phyloP scores from a whole-genome alignment of 73 alveolate genomes.

The Tetrahymena thermophila region DNA sequence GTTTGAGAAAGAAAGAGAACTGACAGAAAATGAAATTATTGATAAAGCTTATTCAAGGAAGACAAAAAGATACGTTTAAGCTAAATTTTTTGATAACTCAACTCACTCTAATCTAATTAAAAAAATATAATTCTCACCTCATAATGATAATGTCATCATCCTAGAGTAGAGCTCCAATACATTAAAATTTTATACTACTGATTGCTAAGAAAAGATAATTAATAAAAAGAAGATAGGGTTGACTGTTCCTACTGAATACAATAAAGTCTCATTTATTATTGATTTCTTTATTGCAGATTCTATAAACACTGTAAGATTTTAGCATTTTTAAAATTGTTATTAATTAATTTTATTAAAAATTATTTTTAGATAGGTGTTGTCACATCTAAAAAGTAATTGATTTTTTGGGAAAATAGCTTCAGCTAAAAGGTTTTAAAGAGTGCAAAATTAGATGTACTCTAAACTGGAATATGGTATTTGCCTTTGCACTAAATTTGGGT shows the following conservation, averaged over 20 bases:
- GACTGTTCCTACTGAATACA: not conserved
- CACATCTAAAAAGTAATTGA: conserved; percentile 68
- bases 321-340: too few relatives aligned
- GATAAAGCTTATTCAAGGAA: conserved; percentile 61
- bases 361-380: conserved; percentile 51
- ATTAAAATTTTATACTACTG: conserved; percentile 52
- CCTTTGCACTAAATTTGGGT: conserved; percentile 90
- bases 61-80: conserved; percentile 43
- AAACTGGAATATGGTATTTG: conserved; percentile 79
- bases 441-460: conserved; percentile 55
- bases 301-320: conserved; percentile 11
- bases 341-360: too few relatives aligned
- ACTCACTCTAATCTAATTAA: conserved; percentile 40
- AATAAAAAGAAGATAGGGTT: conserved; percentile 3
- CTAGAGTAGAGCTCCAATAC: conserved; percentile 55
- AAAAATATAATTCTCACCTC: conserved; percentile 31
- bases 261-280: not conserved
- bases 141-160: conserved; percentile 45
- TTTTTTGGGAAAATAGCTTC: conserved; percentile 61
- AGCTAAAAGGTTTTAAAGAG: conserved; percentile 53
- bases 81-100: conserved; percentile 46
- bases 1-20: conserved; percentile 38
- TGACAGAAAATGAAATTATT: conserved; percentile 54
- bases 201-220: conserved; percentile 40
- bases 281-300: not conserved